These are phyloP conservation scores for Trichoderma sp. DNA, from an alignment of 2,329 filamentous ascomycete genomes.

Conservation along the genomic window DNA sequence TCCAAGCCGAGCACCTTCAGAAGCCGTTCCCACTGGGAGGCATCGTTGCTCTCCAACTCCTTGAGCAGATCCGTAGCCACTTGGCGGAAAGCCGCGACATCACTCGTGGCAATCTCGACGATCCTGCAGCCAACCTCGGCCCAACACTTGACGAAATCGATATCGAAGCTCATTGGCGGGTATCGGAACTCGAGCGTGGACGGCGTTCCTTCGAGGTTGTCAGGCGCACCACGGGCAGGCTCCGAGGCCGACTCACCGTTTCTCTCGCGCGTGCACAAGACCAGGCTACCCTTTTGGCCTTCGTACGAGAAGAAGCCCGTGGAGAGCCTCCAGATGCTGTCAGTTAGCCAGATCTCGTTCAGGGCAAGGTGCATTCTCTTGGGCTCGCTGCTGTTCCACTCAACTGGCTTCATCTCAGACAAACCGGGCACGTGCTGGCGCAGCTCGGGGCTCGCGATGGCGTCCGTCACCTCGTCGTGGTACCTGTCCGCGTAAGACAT, in stretches of 20 bases:
- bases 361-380: neutral
- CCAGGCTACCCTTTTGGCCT: conserved; percentile 11
- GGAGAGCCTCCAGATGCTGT: neutral
- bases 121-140: conserved; percentile 30
- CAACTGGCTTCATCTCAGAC: neutral
- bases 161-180: conserved; percentile 36
- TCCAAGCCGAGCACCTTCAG: conserved; percentile 23
- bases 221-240: neutral
- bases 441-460: neutral
- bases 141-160: conserved; percentile 33
- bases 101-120: conserved; percentile 28
- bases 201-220: neutral
- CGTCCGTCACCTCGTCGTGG: no score
- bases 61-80: neutral
- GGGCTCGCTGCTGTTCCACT: neutral
- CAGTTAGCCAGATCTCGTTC: neutral
- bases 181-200: conserved; percentile 36
- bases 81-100: conserved; percentile 21
- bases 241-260: neutral
- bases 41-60: neutral
- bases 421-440: neutral
- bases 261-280: neutral
- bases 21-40: conserved; percentile 24
- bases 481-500: neutral
- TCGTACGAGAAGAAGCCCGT: no score